Percentiles rank a stretch among this genome's conserved stretches.
Evolutionary conservation across 352 stramenopile genomes (phyloP).

Genomic region (Globisporangium splendens): DNA sequence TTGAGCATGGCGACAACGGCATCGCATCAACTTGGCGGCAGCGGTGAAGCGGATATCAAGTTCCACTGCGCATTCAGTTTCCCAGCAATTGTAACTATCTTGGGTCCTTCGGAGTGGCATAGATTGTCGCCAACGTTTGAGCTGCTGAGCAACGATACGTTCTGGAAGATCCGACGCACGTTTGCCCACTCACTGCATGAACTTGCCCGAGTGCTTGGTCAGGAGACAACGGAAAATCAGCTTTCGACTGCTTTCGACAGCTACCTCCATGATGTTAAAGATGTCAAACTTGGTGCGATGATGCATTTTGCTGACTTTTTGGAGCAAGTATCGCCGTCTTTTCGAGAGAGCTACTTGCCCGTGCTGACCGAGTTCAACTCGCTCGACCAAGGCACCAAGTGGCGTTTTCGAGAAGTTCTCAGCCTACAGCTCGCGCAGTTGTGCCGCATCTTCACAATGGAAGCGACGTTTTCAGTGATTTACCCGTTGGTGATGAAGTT

Average conservation of each 20-base stretch:
- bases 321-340: slow-evolving; percentile 55
- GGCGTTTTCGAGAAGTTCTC: slow-evolving; percentile 75
- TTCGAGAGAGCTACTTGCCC: slow-evolving; percentile 77
- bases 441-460: slow-evolving; percentile 61
- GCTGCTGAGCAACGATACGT: slow-evolving; percentile 69
- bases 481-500: slow-evolving; percentile 74
- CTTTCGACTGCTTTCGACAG: slow-evolving; percentile 79
- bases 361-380: slow-evolving; percentile 70
- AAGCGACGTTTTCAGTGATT: slow-evolving; percentile 74
- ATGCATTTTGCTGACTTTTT: slow-evolving; percentile 87
- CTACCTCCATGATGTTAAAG: slow-evolving; percentile 79
- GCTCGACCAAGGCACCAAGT: slow-evolving; percentile 76
- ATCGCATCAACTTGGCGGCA: slow-evolving; percentile 55
- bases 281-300: slow-evolving; percentile 82
- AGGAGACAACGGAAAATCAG: slow-evolving; percentile 74
- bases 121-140: slow-evolving; percentile 83
- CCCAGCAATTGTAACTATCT: slow-evolving; percentile 82
- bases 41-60: slow-evolving; percentile 84
- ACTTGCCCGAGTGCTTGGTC: slow-evolving; percentile 72
- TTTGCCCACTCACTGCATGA: slow-evolving; percentile 92
- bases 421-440: slow-evolving; percentile 72
- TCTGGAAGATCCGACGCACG: slow-evolving; percentile 90
- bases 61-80: slow-evolving; percentile 93
- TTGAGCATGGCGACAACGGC: slow-evolving; percentile 75
- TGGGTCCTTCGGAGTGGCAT: slow-evolving; percentile 64